phyloP scores from a whole-genome alignment of 345 rosid species.

The Eucalyptus lansdowneana region DNA sequence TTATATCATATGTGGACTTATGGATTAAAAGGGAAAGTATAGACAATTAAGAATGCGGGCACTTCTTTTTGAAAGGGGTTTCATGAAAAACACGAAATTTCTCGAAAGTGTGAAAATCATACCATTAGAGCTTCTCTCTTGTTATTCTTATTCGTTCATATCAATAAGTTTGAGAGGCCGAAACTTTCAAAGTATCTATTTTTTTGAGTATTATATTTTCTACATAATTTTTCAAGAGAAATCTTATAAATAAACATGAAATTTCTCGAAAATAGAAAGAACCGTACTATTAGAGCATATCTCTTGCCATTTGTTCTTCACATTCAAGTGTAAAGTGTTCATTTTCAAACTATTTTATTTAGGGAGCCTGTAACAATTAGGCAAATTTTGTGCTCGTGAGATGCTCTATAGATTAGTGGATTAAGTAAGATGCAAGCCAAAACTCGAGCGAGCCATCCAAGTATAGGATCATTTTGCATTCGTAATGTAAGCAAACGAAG shows the following conservation, averaged over 20 bases:
- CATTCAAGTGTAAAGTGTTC: not conserved
- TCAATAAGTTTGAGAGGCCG: not conserved
- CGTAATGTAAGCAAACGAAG: not conserved
- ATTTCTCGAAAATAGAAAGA: not conserved
- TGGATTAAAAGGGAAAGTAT: not conserved
- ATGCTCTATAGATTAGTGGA: not conserved
- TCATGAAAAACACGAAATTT: too few relatives aligned
- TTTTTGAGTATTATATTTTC: too few relatives aligned
- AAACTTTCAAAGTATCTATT: too few relatives aligned
- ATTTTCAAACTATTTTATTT: not conserved
- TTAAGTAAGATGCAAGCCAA: not conserved
- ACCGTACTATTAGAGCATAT: too few relatives aligned
- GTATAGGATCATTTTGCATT: not conserved
- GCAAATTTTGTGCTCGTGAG: not conserved
- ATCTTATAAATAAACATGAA: too few relatives aligned
- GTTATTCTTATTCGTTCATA: too few relatives aligned
- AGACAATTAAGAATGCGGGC: rapidly evolving
- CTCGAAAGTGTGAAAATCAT: too few relatives aligned
- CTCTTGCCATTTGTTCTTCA: not conserved
- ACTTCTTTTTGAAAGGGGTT: not conserved
- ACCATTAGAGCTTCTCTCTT: not conserved
- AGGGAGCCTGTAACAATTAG: not conserved
- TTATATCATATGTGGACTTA: not conserved
- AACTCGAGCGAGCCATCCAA: rapidly evolving
- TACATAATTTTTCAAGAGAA: not conserved